A percentile compares a stretch with the other conserved stretches of the same genome.
Conservation (phyloP, 352 stramenopile species). For the Blastocystis sp. region DNA sequence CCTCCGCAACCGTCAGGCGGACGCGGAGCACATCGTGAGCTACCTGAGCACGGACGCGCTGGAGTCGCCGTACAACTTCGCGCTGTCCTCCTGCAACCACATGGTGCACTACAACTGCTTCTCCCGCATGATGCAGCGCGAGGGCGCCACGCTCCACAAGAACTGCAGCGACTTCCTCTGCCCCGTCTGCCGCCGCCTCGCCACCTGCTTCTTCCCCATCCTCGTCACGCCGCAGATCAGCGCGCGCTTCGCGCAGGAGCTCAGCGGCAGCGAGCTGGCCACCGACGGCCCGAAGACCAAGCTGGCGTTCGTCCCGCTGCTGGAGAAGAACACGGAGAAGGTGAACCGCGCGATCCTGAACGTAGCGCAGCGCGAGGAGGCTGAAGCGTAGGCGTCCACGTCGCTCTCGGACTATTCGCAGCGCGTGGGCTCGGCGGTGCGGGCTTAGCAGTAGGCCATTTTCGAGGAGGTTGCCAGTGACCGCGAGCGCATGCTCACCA, state of each 20-base stretch:
- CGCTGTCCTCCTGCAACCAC: slow-evolving; percentile 20
- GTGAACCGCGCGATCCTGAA: not conserved
- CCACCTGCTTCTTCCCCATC: not conserved
- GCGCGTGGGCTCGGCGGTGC: not conserved
- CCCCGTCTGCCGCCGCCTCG: slow-evolving; percentile 30
- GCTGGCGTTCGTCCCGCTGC: not conserved
- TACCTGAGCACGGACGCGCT: not conserved
- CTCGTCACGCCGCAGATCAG: not conserved
- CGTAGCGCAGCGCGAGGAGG: not conserved
- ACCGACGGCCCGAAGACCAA: not conserved
- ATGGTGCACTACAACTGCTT: slow-evolving; percentile 48
- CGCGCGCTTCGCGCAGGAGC: not conserved
- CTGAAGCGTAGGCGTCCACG: not conserved
- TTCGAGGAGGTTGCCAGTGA: not conserved
- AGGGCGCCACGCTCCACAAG: not conserved
- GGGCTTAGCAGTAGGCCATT: slow-evolving; percentile 1
- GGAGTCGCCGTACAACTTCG: not conserved
- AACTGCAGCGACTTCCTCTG: not conserved
- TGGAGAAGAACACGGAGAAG: not conserved
- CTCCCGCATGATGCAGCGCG: not conserved
- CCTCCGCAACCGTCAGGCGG: not conserved
- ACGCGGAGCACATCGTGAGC: not conserved
- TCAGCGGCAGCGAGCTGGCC: not conserved
- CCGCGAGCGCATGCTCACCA: not conserved
- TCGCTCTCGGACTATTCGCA: slow-evolving; percentile 26